Evolutionary conservation across 768 basidiomycete genomes (phyloP).

Genomic region (Suillus cothurnatus): DNA sequence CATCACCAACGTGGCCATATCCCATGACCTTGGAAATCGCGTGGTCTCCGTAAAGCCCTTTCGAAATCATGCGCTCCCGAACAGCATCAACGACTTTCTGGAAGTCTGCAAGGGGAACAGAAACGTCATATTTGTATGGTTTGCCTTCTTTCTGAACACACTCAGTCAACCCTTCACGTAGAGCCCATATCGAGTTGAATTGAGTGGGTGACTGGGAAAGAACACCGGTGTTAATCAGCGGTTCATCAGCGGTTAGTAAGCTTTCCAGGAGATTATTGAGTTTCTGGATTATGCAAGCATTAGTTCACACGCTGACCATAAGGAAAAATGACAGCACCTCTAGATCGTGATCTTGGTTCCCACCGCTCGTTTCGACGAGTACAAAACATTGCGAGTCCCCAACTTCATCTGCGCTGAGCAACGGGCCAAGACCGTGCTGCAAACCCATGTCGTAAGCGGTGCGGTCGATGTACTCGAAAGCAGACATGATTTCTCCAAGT

Average conservation of each 20-base stretch:
- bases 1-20: conserved; percentile 97
- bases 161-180: conserved; percentile 92
- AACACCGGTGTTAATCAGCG: conserved; percentile 86
- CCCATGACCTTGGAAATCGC: conserved; percentile 87
- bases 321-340: conserved; percentile 54
- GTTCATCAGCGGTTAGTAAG: conserved; percentile 72
- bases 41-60: conserved; percentile 68
- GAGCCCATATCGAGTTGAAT: conserved; percentile 85
- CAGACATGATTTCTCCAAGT: conserved; percentile 93
- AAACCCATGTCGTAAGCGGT: conserved; percentile 83
- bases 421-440: conserved; percentile 79
- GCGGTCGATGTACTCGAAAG: conserved; percentile 95
- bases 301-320: conserved; percentile 7
- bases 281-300: conserved; percentile 61
- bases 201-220: conserved; percentile 90
- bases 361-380: conserved; percentile 92
- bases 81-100: conserved; percentile 85
- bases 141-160: conserved; percentile 92
- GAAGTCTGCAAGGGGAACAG: conserved; percentile 84
- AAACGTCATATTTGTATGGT: conserved; percentile 96
- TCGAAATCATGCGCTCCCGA: conserved; percentile 66
- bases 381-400: conserved; percentile 86
- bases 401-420: conserved; percentile 72
- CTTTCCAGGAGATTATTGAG: conserved; percentile 73
- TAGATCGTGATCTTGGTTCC: conserved; percentile 89